Conservation (phyloP, 1,139 yeast genomes). For the Geotrichum aggregatum region DNA sequence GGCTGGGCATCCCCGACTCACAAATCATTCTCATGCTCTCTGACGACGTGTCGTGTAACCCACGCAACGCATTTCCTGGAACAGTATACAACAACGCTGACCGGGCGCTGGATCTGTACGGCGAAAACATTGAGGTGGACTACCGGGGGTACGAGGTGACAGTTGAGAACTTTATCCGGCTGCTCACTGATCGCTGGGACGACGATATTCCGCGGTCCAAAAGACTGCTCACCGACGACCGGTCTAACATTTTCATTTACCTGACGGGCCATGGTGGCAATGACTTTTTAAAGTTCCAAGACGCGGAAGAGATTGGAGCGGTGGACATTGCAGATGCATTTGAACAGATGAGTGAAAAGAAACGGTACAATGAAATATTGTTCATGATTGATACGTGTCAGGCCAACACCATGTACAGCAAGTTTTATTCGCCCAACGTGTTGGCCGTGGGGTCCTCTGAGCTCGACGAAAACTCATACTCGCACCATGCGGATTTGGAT, state of each 20-base stretch:
- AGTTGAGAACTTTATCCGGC: constrained; percentile 86
- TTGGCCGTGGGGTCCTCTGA: constrained; percentile 92
- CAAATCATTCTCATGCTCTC: constrained; percentile 94
- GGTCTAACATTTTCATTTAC: constrained; percentile 87
- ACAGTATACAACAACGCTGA: constrained; percentile 92
- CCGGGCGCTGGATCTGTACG: constrained; percentile 89
- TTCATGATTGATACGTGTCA: constrained; percentile 99
- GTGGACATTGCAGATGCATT: constrained; percentile 96
- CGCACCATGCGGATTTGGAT: constrained; percentile 93
- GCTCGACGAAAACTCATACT: constrained; percentile 84
- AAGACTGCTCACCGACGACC: constrained; percentile 84
- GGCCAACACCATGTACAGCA: constrained; percentile 95
- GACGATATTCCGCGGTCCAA: constrained; percentile 90
- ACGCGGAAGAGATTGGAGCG: constrained; percentile 94
- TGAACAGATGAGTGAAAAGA: constrained; percentile 94
- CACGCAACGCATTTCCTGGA: constrained; percentile 93
- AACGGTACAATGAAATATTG: constrained; percentile 87
- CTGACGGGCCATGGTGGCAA: constrained; percentile 99
- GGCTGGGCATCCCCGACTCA: constrained; percentile 95
- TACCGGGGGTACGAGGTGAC: constrained; percentile 97
- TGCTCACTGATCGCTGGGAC: constrained; percentile 93
- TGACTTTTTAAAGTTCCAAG: constrained; percentile 94
- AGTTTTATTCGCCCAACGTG: constrained; percentile 87
- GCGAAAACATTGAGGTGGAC: constrained; percentile 92
- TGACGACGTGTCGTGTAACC: constrained; percentile 95